Conservation (phyloP, 148 eudicot species). For the Hydrangea macrophylla region DNA sequence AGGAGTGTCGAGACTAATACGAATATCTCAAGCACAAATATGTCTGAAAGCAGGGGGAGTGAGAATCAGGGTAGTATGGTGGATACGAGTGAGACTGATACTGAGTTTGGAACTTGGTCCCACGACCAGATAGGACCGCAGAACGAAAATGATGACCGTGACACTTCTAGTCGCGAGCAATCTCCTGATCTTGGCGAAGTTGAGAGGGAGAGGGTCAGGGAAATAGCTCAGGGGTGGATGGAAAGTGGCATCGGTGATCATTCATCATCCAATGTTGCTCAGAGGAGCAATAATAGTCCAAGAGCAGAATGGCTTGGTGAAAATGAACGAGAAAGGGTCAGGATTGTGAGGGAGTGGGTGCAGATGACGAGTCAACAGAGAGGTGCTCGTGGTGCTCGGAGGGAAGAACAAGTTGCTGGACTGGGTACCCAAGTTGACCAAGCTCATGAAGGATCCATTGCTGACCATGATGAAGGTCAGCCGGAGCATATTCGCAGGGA, state of each 20-base stretch:
- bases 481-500: slow-evolving; percentile 85
- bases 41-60: slow-evolving; percentile 45
- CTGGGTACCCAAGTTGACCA: slow-evolving; percentile 35
- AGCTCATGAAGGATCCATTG: slow-evolving; percentile 39
- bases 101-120: slow-evolving; percentile 73
- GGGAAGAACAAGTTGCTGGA: slow-evolving; percentile 54
- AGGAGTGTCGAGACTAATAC: slow-evolving; percentile 58
- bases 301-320: slow-evolving; percentile 98
- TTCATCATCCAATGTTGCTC: slow-evolving; percentile 54
- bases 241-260: slow-evolving; percentile 69
- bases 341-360: slow-evolving; percentile 96
- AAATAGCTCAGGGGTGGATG: slow-evolving; percentile 94
- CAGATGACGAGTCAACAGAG: slow-evolving; percentile 94
- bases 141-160: slow-evolving; percentile 34
- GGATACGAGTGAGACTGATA: slow-evolving; percentile 69
- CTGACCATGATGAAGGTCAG: slow-evolving; percentile 55
- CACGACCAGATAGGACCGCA: slow-evolving; percentile 51
- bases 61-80: slow-evolving; percentile 59
- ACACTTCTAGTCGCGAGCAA: slow-evolving; percentile 73
- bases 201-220: slow-evolving; percentile 97
- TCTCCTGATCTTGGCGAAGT: slow-evolving; percentile 96
- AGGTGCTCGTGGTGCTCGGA: slow-evolving; percentile 55
- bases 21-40: slow-evolving; percentile 51
- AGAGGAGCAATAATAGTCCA: slow-evolving; percentile 46
- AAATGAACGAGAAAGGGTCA: slow-evolving; percentile 94